phyloP scores from a whole-genome alignment of 1,284 basidiomycete genomes.

The Tetrapyrgos nigripes region DNA sequence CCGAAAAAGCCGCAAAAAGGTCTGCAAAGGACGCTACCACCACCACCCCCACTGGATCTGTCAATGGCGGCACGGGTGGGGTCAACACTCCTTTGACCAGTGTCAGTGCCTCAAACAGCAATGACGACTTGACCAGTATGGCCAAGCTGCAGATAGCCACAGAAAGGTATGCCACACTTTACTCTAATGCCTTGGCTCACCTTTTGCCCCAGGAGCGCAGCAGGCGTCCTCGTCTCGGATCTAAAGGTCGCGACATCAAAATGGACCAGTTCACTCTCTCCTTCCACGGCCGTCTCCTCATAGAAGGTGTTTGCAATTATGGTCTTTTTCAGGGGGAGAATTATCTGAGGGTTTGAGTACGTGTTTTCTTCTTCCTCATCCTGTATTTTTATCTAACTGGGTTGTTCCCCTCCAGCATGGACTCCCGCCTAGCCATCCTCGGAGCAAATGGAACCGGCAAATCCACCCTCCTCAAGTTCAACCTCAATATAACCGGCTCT shows the following conservation, averaged over 20 bases:
- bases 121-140: constrained; percentile 82
- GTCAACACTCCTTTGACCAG: constrained; percentile 83
- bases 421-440: constrained; percentile 95
- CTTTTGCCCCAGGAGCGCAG: constrained; percentile 67
- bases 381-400: neutral
- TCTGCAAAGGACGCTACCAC: constrained; percentile 58
- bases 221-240: constrained; percentile 94
- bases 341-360: constrained; percentile 95
- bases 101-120: constrained; percentile 74
- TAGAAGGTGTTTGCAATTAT: constrained; percentile 95
- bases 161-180: constrained; percentile 68
- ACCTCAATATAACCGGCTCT: constrained; percentile 88
- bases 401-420: constrained; percentile 70
- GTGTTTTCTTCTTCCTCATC: constrained; percentile 38
- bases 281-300: constrained; percentile 94
- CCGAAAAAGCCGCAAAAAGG: constrained; percentile 92
- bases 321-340: constrained; percentile 90
- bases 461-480: constrained; percentile 95
- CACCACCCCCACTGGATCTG: constrained; percentile 69
- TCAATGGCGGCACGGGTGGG: constrained; percentile 56
- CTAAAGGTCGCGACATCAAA: constrained; percentile 93
- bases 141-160: constrained; percentile 88
- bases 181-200: constrained; percentile 15
- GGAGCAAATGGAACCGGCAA: constrained; percentile 99
- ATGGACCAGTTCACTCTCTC: constrained; percentile 96